Evolutionary conservation across 1,284 basidiomycete species (phyloP).

Genomic region (Fomitiporia mediterranea): DNA sequence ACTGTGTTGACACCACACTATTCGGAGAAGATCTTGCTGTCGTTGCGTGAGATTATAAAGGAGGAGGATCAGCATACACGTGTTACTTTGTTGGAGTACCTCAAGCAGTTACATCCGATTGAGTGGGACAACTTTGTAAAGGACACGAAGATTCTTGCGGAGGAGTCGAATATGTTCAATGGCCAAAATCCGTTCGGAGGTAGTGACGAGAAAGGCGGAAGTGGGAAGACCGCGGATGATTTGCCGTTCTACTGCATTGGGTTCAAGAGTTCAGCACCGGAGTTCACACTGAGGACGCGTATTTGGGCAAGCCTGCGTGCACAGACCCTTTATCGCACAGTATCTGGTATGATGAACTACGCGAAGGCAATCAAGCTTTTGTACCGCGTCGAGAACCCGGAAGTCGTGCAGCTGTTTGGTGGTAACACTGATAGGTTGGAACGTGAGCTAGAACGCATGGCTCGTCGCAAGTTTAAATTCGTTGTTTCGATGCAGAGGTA

Average conservation of each 20-base stretch:
- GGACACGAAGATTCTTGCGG: conserved; percentile 98
- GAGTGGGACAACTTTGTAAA: conserved; percentile 99
- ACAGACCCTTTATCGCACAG: conserved; percentile 97
- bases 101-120: conserved; percentile 96
- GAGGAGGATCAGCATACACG: conserved; percentile 95
- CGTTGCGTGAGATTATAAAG: conserved; percentile 92
- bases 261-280: conserved; percentile 98
- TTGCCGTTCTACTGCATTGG: conserved; percentile 99
- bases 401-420: conserved; percentile 95
- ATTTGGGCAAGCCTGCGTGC: conserved; percentile 99
- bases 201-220: conserved; percentile 74
- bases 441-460: conserved; percentile 96
- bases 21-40: conserved; percentile 93
- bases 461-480: conserved; percentile 98
- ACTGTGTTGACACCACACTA: conserved; percentile 95
- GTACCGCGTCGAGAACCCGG: conserved; percentile 98
- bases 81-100: conserved; percentile 91
- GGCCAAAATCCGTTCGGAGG: conserved; percentile 74
- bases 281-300: conserved; percentile 96
- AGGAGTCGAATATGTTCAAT: conserved; percentile 88
- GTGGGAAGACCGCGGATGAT: conserved; percentile 82
- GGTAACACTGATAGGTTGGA: conserved; percentile 98
- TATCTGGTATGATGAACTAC: conserved; percentile 99
- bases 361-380: conserved; percentile 99
- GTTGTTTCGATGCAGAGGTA: conserved; percentile 99